phyloP scores from a whole-genome alignment of 306 rosid genomes.

The Abrus precatorius region DNA sequence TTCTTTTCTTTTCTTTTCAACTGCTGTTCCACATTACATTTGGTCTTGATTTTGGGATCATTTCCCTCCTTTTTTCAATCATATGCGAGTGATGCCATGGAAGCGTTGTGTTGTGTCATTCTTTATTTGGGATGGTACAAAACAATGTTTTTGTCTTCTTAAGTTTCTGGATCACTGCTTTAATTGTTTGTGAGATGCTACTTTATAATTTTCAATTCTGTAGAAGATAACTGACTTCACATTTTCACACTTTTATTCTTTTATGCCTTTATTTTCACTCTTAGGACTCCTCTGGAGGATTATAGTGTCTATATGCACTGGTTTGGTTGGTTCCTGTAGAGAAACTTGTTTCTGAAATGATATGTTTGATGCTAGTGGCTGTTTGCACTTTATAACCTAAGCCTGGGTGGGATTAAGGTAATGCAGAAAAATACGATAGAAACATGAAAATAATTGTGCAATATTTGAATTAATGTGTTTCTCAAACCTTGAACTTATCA shows the following conservation, averaged over 20 bases:
- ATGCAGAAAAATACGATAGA: not conserved
- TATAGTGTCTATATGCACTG: not conserved
- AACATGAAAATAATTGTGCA: not conserved
- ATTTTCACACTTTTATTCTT: not conserved
- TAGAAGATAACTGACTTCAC: not conserved
- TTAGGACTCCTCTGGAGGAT: not conserved
- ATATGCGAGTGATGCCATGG: not conserved
- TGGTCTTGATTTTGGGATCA: not conserved
- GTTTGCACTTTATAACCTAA: not conserved
- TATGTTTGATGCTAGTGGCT: not conserved
- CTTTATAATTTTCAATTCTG: not conserved
- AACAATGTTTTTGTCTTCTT: not conserved
- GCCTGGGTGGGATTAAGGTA: not conserved
- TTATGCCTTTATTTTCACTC: not conserved
- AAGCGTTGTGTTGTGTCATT: conserved; percentile 1
- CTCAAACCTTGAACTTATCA: conserved; percentile 1
- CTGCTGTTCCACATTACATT: not conserved
- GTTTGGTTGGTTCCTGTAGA: not conserved
- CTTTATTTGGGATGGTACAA: not conserved
- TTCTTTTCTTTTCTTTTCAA: not conserved
- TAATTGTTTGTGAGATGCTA: not conserved
- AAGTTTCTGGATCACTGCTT: not conserved
- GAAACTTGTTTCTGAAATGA: not conserved
- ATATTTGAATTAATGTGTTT: conserved; percentile 1
- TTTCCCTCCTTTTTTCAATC: not conserved